A percentile compares a stretch with the other conserved stretches of the same genome.
These are phyloP conservation scores for Hibiscus tridactylites DNA, from an alignment of 345 rosid species.

Conservation along the genomic window DNA sequence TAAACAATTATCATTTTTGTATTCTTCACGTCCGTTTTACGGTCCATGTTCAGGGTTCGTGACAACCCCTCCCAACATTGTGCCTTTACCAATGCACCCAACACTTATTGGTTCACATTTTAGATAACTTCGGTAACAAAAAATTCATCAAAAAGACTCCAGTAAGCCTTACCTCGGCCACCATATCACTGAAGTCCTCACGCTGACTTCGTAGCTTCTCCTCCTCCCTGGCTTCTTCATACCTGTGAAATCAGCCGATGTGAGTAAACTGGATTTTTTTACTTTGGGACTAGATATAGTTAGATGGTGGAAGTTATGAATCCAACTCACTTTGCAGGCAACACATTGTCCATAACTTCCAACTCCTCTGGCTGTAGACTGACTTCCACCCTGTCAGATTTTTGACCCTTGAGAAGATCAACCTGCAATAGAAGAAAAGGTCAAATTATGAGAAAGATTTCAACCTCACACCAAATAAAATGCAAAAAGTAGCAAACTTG, in stretches of 20 bases:
- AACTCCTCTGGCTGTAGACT: conserved; percentile 89
- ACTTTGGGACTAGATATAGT: not conserved
- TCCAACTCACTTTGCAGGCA: conserved; percentile 81
- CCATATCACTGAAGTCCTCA: conserved; percentile 99
- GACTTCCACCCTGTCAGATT: conserved; percentile 83
- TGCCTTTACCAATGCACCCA: too few relatives aligned
- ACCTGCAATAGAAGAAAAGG: conserved; percentile 38
- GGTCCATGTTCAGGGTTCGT: too few relatives aligned
- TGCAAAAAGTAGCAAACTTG: not conserved
- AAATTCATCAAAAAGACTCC: not conserved
- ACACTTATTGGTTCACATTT: too few relatives aligned
- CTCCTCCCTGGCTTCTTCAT: conserved; percentile 97
- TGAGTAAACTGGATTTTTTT: not conserved
- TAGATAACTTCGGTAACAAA: not conserved
- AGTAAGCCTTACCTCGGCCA: conserved; percentile 64
- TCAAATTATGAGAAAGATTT: not conserved
- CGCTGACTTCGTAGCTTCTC: conserved; percentile 85
- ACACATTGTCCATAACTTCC: conserved; percentile 79
- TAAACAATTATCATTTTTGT: not conserved
- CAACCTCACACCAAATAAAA: too few relatives aligned
- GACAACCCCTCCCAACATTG: too few relatives aligned
- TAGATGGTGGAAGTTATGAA: not conserved
- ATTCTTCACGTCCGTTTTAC: too few relatives aligned
- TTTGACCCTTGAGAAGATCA: conserved; percentile 91
- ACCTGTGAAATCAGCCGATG: conserved; percentile 34